Base-by-base conservation (phyloP, 2,329 filamentous ascomycete genomes). In the Monosporascus sp. region DNA sequence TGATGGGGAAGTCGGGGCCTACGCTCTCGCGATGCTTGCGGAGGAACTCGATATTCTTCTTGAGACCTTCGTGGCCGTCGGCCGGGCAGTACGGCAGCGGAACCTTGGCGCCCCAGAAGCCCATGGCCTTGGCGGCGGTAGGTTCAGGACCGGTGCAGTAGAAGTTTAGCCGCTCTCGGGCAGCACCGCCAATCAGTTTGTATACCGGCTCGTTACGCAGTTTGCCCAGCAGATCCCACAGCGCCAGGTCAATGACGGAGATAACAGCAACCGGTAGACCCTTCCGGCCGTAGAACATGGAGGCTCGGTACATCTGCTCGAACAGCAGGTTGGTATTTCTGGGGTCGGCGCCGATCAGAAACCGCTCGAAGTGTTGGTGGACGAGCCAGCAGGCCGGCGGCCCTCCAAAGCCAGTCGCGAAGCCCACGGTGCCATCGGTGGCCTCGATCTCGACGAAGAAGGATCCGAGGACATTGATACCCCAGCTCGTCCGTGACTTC, bases 241-340 rank as follows among this genome's bases (percentile, higher is more conserved):
- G 73, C 5, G 92, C 92, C 44, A 97, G 80, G 66, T 97, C 92
- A 65, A 97, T 94, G 59, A 96, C 92, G 2, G 90, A 96, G 66
- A 97, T 97, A 65, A 95, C 87, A 50, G 92, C 92, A 11, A 93
- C 82, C 2, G 92, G 88, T 2, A 97, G 83, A 47, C 92, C 92
- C 72, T 97, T 97, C 60, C 92, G 86, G 56, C 92, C 92, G 67
- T 97, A 97, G 77, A 96, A 97, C 89, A 96, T 95, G 61, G 90
- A 95, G 2, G 82, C 89, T 55, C 91, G 85, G 77, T 96, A 97
- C 92, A 97, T 96, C 70, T 95, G 90, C 76, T 97, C 92, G 68
- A 95, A 97, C 31, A 97, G 77, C 57, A 92, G 82, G 72, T 96
- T 96, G 50, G 90, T 95, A 67, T 97, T 90, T 62, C 92, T 82